A percentile compares a stretch with the other conserved stretches of the same genome.
Evolutionary conservation across 441 rosid species (phyloP).

Genomic region (Biscutella laevigata): DNA sequence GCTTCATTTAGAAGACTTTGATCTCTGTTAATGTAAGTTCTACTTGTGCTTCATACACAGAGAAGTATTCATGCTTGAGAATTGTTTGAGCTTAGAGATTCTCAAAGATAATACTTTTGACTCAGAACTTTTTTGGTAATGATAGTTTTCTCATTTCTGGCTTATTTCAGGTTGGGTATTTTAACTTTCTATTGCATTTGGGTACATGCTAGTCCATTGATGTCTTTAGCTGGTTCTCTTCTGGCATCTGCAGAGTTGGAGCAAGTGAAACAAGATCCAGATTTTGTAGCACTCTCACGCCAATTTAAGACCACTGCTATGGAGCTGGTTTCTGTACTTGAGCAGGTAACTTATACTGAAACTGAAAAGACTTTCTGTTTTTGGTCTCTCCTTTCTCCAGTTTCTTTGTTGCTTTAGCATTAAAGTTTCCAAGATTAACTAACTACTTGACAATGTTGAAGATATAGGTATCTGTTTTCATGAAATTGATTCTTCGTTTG

Average conservation of each 20-base stretch:
- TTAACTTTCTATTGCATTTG: constrained; percentile 11
- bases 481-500: constrained; percentile 5
- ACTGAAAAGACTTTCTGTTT: background rate
- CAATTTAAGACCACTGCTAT: constrained; percentile 88
- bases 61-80: background rate
- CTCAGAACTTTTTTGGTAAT: background rate
- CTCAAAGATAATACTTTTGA: background rate
- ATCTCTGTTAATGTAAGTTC: background rate
- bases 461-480: constrained; percentile 3
- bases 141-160: background rate
- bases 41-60: background rate
- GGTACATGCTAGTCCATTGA: constrained; percentile 4
- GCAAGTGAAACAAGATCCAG: constrained; percentile 88
- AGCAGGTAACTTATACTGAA: constrained; percentile 53
- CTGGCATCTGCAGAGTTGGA: constrained; percentile 62
- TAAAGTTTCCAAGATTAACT: background rate
- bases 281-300: constrained; percentile 67
- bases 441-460: background rate
- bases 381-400: constrained; percentile 9
- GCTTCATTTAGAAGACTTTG: background rate
- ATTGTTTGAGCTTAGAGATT: background rate
- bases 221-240: constrained; percentile 22
- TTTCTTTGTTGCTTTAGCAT: background rate
- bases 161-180: constrained; percentile 15
- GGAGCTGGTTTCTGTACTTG: constrained; percentile 92